phyloP scores from a whole-genome alignment of 225 moss, liverwort and hornwort species.

The Ulota crispa region DNA sequence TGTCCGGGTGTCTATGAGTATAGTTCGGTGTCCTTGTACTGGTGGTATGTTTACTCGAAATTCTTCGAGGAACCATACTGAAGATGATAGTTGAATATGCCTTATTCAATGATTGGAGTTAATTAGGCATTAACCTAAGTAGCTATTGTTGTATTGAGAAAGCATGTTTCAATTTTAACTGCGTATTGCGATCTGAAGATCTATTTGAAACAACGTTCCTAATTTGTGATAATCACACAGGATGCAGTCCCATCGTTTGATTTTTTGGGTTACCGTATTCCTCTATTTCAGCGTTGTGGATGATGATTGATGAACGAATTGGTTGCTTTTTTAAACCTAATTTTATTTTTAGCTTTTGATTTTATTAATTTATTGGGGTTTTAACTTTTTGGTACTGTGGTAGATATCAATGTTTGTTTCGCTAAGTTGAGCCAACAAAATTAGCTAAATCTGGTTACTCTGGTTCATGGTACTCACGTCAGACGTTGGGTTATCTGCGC shows the following conservation, averaged over 20 bases:
- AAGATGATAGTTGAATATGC: background rate
- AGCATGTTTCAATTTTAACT: background rate
- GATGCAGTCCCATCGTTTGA: background rate
- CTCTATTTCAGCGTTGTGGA: background rate
- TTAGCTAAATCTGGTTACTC: background rate
- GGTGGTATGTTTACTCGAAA: background rate
- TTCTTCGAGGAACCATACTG: background rate
- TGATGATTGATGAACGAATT: background rate
- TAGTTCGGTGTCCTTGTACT: background rate
- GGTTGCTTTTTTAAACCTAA: too few relatives aligned
- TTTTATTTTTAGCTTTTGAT: background rate
- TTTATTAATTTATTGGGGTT: background rate
- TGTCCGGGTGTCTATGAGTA: background rate
- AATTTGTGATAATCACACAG: background rate
- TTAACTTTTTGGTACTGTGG: background rate
- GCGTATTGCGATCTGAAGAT: too few relatives aligned
- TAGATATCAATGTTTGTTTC: background rate
- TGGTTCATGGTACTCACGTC: background rate
- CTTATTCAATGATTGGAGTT: background rate
- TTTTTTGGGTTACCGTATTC: background rate
- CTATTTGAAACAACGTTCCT: background rate
- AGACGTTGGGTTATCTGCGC: conserved; percentile 95
- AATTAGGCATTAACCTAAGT: background rate
- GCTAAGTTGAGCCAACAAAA: background rate
- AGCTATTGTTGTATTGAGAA: background rate